phyloP scores from a whole-genome alignment of 2,329 filamentous ascomycete species.

The Fonsecaea erecta region DNA sequence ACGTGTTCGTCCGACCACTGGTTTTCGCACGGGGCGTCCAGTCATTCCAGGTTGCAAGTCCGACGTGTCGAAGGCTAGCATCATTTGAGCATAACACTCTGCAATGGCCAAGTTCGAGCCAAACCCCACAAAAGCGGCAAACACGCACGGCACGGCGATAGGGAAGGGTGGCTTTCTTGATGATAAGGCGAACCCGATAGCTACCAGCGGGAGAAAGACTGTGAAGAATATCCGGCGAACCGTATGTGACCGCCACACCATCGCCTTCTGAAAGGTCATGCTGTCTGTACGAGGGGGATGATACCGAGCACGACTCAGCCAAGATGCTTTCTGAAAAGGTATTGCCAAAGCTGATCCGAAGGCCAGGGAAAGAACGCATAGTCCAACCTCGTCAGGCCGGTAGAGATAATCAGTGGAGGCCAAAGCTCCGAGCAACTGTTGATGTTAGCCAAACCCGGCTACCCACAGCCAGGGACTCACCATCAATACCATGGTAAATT shows the following conservation, averaged over 20 bases:
- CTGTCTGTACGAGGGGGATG: constrained; percentile 65
- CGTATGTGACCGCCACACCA: constrained; percentile 74
- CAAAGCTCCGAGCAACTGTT: constrained; percentile 68
- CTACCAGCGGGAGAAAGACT: constrained; percentile 68
- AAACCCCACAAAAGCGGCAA: constrained; percentile 70
- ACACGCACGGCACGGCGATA: constrained; percentile 67
- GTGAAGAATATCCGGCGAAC: constrained; percentile 71
- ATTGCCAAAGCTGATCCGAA: constrained; percentile 71
- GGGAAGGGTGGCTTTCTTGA: constrained; percentile 66
- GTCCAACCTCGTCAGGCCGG: constrained; percentile 67
- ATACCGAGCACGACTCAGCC: constrained; percentile 68
- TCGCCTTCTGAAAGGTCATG: constrained; percentile 66
- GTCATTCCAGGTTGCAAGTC: constrained; percentile 75
- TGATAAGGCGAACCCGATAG: constrained; percentile 69
- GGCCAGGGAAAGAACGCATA: constrained; percentile 68
- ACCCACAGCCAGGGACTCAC: constrained; percentile 49
- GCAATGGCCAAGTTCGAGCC: constrained; percentile 73
- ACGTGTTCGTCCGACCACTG: constrained; percentile 49
- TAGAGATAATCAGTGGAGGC: constrained; percentile 70
- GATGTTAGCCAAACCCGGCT: constrained; percentile 7
- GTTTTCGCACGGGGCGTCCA: constrained; percentile 52
- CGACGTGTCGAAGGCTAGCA: constrained; percentile 82
- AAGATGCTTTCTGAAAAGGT: constrained; percentile 73
- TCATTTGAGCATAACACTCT: constrained; percentile 76
- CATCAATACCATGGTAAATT: constrained; percentile 73